Base-by-base conservation (phyloP, 352 stramenopile genomes). In the Pythium phragmiticola region DNA sequence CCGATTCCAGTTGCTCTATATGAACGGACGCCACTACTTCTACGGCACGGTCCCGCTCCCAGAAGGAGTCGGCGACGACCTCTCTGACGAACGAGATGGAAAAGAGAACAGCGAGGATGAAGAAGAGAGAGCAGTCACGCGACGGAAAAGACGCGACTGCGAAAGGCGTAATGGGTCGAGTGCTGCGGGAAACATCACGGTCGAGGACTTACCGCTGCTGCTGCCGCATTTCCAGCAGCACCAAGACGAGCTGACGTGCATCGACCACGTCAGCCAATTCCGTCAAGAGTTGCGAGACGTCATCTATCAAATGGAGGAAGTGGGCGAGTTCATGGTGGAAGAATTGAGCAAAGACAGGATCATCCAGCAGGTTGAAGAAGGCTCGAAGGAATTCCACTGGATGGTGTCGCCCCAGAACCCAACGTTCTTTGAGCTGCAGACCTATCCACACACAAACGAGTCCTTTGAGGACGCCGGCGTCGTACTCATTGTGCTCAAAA, bases 361-460 rank as follows among this genome's bases (percentile, higher is more conserved):
- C 8, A 70, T 75, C 4, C 55, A 64, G n/a, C 76, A 77, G 39
- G 77, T 90, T 16, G 73, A 82, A 14, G 64, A 76, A 33, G 78
- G 66, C 14, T 39, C 77, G 0, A 62, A 48, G 17, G 77, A 84
- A 57, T 69, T 88, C 8, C 75, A 81, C 28, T 90, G 81, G 81
- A 75, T 88, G 34, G 65, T 72, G 14, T 72, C 73, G 30, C 49
- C 63, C 0, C 50, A 73, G 16, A 83, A 80, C 11, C 72, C 78
- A 9, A 84, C 76, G 8, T 90, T 88, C 51, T 90, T 88, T 33
- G 81, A 90, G 63, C 54, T 90, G 39, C 75, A 90, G 59, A 88
- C 81, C 0, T 69, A 82, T 33, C 66, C 64, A 0, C 54, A 66
- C 36, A 80, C 81, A 1, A 88, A 84, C 47, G 72, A 77, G 12